phyloP scores from a whole-genome alignment of 352 stramenopile species.

The Blastocystis sp. region DNA sequence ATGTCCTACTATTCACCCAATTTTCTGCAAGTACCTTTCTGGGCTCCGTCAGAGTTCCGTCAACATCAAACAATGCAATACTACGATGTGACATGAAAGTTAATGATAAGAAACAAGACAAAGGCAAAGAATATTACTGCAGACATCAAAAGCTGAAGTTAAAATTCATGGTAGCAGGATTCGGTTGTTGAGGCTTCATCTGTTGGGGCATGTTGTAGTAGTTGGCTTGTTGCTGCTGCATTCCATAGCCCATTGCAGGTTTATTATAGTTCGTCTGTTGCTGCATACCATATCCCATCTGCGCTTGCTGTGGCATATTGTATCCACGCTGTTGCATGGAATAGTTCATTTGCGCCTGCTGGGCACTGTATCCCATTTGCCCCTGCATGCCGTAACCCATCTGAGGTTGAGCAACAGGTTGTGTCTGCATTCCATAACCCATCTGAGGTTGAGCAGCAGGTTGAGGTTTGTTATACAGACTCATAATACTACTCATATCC shows the following conservation, averaged over 20 bases:
- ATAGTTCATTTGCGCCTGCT: background rate
- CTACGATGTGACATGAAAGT: background rate
- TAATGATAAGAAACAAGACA: slow-evolving; percentile 20
- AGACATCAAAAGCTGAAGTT: slow-evolving; percentile 32
- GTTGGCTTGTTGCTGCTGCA: background rate
- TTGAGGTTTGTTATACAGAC: slow-evolving; percentile 5
- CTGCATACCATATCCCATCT: slow-evolving; percentile 11
- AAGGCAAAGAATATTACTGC: background rate
- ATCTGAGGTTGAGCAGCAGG: background rate
- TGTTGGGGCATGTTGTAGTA: background rate
- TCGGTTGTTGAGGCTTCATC: background rate
- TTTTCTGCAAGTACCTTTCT: background rate
- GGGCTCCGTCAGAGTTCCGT: slow-evolving; percentile 36
- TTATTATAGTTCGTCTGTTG: background rate
- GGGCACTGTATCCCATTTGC: background rate
- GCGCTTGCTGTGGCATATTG: background rate
- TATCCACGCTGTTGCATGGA: background rate
- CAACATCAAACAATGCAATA: slow-evolving; percentile 57
- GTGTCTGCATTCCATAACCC: background rate
- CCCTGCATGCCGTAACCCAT: background rate
- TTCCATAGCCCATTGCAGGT: background rate
- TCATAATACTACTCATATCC: slow-evolving; percentile 23
- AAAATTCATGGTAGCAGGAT: background rate
- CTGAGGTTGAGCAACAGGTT: background rate
- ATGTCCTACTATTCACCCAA: background rate